Conservation (phyloP, 2,329 filamentous ascomycete species). For the Dothistroma septosporum region DNA sequence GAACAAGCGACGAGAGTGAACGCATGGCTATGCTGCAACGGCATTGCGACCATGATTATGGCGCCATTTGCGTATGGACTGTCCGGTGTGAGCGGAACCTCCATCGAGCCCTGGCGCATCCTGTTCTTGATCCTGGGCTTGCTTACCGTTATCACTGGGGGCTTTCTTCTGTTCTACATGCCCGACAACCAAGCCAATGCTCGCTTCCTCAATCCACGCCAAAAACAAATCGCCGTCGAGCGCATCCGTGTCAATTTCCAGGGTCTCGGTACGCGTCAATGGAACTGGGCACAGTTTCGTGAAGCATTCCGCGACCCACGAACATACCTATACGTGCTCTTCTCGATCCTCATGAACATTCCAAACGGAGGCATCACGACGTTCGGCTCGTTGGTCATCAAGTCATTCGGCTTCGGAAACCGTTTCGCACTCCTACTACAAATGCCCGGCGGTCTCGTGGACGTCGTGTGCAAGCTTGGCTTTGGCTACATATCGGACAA, state of each 20-base stretch:
- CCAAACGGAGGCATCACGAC: slow-evolving; percentile 56
- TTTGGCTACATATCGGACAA: too few species aligned
- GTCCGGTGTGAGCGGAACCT: not conserved
- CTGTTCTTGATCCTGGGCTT: slow-evolving; percentile 33
- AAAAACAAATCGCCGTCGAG: slow-evolving; percentile 57
- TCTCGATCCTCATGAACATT: slow-evolving; percentile 36
- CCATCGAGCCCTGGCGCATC: slow-evolving; percentile 6
- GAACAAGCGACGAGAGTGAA: slow-evolving; percentile 29
- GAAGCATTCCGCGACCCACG: slow-evolving; percentile 56
- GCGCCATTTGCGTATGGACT: not conserved
- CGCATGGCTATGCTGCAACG: slow-evolving; percentile 18
- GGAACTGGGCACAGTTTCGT: slow-evolving; percentile 51
- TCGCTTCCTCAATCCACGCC: slow-evolving; percentile 53
- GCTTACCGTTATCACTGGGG: slow-evolving; percentile 51
- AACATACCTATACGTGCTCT: slow-evolving; percentile 33
- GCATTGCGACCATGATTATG: not conserved
- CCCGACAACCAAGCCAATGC: slow-evolving; percentile 61
- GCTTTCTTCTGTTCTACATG: slow-evolving; percentile 55
- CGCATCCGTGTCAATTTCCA: slow-evolving; percentile 43
- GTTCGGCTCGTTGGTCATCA: slow-evolving; percentile 56
- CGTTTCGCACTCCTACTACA: slow-evolving; percentile 58
- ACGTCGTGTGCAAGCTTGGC: too few species aligned
- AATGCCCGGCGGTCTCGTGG: slow-evolving; percentile 51
- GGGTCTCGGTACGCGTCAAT: slow-evolving; percentile 40
- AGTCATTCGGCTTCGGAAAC: slow-evolving; percentile 54